These are phyloP conservation scores for Claviceps lovelessii DNA, from an alignment of 2,329 filamentous ascomycete genomes.

Conservation along the genomic window DNA sequence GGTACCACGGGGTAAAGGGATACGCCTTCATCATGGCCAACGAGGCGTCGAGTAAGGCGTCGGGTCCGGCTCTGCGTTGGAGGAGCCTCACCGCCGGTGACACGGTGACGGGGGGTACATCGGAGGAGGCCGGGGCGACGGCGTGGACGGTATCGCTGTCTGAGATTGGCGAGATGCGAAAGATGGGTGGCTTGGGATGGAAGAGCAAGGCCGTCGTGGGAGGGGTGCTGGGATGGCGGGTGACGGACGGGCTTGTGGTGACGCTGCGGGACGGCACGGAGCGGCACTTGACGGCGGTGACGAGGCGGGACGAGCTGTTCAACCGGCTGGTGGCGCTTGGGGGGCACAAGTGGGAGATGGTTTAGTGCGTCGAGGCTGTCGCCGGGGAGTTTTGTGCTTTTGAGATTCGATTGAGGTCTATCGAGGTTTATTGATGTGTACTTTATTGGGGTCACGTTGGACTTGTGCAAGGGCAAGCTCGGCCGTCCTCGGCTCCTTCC, in stretches of 20 bases:
- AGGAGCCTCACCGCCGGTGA: conserved; percentile 33
- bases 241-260: conserved; percentile 62
- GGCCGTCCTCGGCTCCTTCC: no score
- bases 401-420: no score
- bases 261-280: conserved; percentile 34
- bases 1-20: conserved; percentile 57
- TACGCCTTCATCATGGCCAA: conserved; percentile 52
- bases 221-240: conserved; percentile 54
- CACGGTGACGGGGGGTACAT: neutral
- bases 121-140: neutral
- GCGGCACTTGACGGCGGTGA: conserved; percentile 49
- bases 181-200: conserved; percentile 71
- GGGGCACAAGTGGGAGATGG: conserved; percentile 70
- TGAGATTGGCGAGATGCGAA: conserved; percentile 60
- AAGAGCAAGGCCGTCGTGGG: conserved; percentile 72
- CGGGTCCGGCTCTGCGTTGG: conserved; percentile 51
- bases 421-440: no score
- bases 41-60: conserved; percentile 48
- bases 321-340: conserved; percentile 66
- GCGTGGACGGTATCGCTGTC: conserved; percentile 56
- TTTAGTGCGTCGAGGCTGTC: conserved; percentile 26
- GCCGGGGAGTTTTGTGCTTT: no score
- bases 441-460: no score
- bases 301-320: conserved; percentile 62
- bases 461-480: no score